phyloP scores from a whole-genome alignment of 31 red algal species.

The Endocladia muricata region DNA sequence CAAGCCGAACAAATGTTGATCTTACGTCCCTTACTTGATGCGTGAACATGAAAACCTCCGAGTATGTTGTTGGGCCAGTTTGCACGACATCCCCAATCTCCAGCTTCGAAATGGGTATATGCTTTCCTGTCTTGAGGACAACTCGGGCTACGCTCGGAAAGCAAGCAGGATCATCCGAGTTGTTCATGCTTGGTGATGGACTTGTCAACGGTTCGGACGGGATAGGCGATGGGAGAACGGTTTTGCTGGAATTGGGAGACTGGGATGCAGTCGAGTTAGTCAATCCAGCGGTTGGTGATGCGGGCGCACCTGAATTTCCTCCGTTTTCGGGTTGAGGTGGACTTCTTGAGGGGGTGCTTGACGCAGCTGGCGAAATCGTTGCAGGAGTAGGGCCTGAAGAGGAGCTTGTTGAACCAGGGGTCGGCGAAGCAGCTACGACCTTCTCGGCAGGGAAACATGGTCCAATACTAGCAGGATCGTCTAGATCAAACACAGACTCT shows the following conservation, averaged over 20 bases:
- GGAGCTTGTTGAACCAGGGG: background rate
- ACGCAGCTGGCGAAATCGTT: background rate
- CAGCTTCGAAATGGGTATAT: conserved; percentile 21
- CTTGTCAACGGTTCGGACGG: background rate
- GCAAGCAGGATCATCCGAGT: conserved; percentile 45
- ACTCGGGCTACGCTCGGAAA: conserved; percentile 66
- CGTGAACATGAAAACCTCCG: conserved; percentile 53
- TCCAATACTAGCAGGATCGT: background rate
- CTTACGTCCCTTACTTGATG: conserved; percentile 26
- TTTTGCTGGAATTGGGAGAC: background rate
- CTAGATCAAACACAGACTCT: background rate
- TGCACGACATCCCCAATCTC: conserved; percentile 50
- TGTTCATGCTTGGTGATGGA: background rate
- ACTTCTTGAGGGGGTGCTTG: background rate
- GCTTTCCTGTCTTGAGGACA: conserved; percentile 21
- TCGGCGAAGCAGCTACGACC: background rate
- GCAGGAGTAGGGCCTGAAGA: background rate
- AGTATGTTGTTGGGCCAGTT: conserved; percentile 20
- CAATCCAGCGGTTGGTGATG: background rate
- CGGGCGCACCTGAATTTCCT: background rate
- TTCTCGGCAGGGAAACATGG: conserved; percentile 5
- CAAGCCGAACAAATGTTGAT: conserved; percentile 17
- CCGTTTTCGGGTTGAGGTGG: background rate
- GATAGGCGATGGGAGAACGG: background rate
- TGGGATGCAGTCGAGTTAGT: background rate